Conservation (phyloP, 495 filamentous ascomycete genomes). For the Bombardia bombarda region DNA sequence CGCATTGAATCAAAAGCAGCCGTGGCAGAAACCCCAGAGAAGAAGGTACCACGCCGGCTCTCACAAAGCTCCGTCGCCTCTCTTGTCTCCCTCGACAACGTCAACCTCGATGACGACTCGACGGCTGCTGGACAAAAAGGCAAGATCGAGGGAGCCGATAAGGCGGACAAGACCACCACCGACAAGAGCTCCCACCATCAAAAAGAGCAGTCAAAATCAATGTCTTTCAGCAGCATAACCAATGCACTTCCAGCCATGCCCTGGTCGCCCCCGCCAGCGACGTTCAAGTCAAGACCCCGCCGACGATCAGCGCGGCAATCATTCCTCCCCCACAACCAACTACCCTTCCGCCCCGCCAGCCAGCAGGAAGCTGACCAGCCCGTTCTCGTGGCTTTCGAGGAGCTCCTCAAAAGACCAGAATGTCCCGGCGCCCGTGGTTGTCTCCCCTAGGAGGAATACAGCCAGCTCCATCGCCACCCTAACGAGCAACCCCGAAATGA, state of each 20-base stretch:
- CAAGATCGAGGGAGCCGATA: conserved; percentile 7
- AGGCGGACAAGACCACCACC: too few relatives aligned
- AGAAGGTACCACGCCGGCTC: conserved; percentile 37
- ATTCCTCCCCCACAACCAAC: conserved; percentile 5
- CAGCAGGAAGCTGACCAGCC: conserved; percentile 63
- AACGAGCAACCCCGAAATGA: conserved; percentile 65
- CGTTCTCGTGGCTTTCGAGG: conserved; percentile 81
- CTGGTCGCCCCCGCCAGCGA: conserved; percentile 38
- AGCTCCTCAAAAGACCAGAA: conserved; percentile 59
- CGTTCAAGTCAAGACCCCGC: conserved; percentile 25
- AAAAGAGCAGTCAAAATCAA: conserved; percentile 25
- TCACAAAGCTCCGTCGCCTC: conserved; percentile 59
- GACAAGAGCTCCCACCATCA: conserved; percentile 14
- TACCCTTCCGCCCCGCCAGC: conserved; percentile 25
- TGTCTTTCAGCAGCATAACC: conserved; percentile 40
- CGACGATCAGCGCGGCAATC: conserved; percentile 32
- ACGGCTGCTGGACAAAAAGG: conserved; percentile 6
- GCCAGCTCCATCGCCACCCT: conserved; percentile 66
- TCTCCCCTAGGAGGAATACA: conserved; percentile 55
- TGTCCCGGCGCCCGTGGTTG: conserved; percentile 37
- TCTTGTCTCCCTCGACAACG: conserved; percentile 48
- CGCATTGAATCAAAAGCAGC: too few relatives aligned
- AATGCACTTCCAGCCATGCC: conserved; percentile 47
- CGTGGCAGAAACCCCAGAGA: conserved; percentile 11
- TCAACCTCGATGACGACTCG: conserved; percentile 54